phyloP scores from a whole-genome alignment of 805 yeast genomes.

The Barnettozyma populi region DNA sequence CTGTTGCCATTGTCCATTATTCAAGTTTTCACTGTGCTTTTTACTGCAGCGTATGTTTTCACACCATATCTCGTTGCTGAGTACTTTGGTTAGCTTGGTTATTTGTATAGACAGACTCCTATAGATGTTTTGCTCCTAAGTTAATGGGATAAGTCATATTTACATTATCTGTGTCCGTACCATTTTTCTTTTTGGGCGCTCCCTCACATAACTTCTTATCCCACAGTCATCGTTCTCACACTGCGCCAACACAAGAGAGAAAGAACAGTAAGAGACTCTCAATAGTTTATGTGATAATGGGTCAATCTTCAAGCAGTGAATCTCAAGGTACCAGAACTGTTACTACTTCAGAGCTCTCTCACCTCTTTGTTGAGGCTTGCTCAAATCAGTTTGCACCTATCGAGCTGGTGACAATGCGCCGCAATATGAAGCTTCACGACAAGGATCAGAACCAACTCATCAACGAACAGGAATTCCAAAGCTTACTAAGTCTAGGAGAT shows the following conservation, averaged over 20 bases:
- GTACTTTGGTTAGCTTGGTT: slow-evolving; percentile 9
- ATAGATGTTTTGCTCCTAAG: background rate
- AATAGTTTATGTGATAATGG: slow-evolving; percentile 14
- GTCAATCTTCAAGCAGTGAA: slow-evolving; percentile 19
- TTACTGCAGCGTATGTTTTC: slow-evolving; percentile 73
- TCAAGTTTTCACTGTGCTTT: slow-evolving; percentile 62
- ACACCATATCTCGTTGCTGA: slow-evolving; percentile 58
- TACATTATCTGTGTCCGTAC: too few species aligned
- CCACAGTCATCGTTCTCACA: too few species aligned
- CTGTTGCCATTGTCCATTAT: slow-evolving; percentile 67
- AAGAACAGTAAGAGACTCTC: background rate
- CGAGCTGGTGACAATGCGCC: slow-evolving; percentile 29
- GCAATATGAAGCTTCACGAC: slow-evolving; percentile 19
- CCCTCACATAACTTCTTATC: too few species aligned
- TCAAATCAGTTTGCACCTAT: slow-evolving; percentile 29
- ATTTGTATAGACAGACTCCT: background rate
- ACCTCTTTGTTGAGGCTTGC: slow-evolving; percentile 28
- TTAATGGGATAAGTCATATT: too few species aligned
- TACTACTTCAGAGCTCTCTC: slow-evolving; percentile 20
- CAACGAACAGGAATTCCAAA: slow-evolving; percentile 23
- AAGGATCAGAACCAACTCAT: slow-evolving; percentile 24
- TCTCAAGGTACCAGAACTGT: slow-evolving; percentile 7
- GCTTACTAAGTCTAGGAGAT: slow-evolving; percentile 33
- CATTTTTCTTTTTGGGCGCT: background rate
- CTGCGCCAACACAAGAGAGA: too few species aligned